Conservation (phyloP, 2,329 filamentous ascomycete genomes). For the Pseudocercospora crystallina region DNA sequence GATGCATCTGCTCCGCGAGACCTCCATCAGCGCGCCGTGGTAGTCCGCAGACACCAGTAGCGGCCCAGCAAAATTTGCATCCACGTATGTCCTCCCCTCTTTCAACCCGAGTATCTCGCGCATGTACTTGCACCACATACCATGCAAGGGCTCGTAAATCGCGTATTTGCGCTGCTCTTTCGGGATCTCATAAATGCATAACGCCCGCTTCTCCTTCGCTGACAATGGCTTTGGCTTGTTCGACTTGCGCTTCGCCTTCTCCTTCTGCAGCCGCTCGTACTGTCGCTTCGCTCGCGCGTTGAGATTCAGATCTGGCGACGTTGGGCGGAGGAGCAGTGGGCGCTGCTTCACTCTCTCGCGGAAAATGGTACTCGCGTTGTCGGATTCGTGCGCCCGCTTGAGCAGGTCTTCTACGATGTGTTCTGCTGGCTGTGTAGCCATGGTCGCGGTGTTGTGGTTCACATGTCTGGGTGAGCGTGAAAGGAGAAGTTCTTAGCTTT, state of each 20-base stretch:
- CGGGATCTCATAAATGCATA: slow-evolving; percentile 74
- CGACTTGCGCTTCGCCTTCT: slow-evolving; percentile 31
- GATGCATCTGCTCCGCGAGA: slow-evolving; percentile 77
- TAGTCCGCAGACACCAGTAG: slow-evolving; percentile 85
- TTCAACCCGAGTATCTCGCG: slow-evolving; percentile 69
- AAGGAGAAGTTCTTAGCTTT: too few species aligned
- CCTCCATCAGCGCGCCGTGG: slow-evolving; percentile 80
- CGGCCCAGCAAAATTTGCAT: slow-evolving; percentile 61
- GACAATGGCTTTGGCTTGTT: slow-evolving; percentile 69
- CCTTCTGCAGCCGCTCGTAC: slow-evolving; percentile 36
- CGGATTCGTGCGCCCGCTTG: slow-evolving; percentile 73
- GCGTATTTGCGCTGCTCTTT: slow-evolving; percentile 67
- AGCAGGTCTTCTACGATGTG: slow-evolving; percentile 61
- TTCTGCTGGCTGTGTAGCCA: slow-evolving; percentile 30
- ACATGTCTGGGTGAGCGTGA: neutral
- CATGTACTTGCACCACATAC: slow-evolving; percentile 82
- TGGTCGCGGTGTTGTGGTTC: slow-evolving; percentile 10
- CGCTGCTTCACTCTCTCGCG: slow-evolving; percentile 80
- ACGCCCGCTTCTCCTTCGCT: slow-evolving; percentile 70
- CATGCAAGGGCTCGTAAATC: slow-evolving; percentile 74
- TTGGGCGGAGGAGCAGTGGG: slow-evolving; percentile 74
- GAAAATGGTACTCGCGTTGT: slow-evolving; percentile 70
- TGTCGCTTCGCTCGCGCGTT: slow-evolving; percentile 55
- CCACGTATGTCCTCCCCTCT: slow-evolving; percentile 48
- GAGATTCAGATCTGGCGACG: slow-evolving; percentile 60